Evolutionary conservation across 176 grass and related monocot genomes (phyloP), one percentile per base, ranked within the genome.

Genomic region (Oryza meyeriana): DNA sequence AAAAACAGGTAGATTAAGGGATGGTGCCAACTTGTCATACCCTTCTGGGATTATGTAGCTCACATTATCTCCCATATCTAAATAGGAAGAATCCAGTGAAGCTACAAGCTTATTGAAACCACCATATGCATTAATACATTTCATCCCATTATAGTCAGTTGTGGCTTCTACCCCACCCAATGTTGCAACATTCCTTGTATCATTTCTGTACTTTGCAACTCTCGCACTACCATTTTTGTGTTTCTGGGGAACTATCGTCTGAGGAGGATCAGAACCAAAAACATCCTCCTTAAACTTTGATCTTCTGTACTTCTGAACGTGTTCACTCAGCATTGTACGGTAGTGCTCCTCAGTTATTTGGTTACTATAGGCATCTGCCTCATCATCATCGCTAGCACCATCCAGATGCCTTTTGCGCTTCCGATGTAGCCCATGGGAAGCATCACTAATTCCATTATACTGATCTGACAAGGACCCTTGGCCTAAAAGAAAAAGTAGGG

Each of bases 51-150:
- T 72, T 78, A 75, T 68, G 55, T 99, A 99, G 59, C 77, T 89
- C 71, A 94, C 86, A 80, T 85, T 94, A 85, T 94, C 89, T 69
- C 93, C 97, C 69, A 99, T 94, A 65, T 99, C 97, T 71, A 99
- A 77, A 82, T 96, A 92, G 71, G 91, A 79, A 16, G 87, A 90
- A 76, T 99, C 89, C 73, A 94, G 80, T 42, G 91, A 87, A 34
- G 93, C 87, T 69, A 80, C 83, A 86, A 64, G 48, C 85, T 92
- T 99, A 85, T 82, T 92, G 59, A 83, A 86, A 86, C 89, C 87
- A 85, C 88, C 84, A 87, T 90, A 85, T 52, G 85, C 86, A 30
- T 50, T 78, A 65, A 92, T 82, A 69, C 36, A 87, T 63, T 86
- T 75, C 10, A 29, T 71, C 28, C 78, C 92, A 33, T 86, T 88